Conservation (phyloP, 2,329 filamentous ascomycete species). For the Zelopaecilomyces penicillatus region DNA sequence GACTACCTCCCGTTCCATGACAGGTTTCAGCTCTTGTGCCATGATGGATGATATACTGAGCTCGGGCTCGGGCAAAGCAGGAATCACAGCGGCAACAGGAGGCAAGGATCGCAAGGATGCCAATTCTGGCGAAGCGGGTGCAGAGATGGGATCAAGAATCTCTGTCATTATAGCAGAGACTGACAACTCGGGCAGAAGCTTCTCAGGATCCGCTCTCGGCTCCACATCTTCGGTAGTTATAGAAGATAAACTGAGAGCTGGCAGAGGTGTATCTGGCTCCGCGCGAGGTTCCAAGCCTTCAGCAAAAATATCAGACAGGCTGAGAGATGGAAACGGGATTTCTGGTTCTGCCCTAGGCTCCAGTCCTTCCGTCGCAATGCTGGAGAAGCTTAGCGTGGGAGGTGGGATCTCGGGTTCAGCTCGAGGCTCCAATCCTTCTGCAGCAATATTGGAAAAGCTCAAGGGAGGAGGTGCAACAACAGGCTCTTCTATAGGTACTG, state of each 20-base stretch:
- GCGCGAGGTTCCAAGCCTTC: slow-evolving; percentile 27
- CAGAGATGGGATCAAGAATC: slow-evolving; percentile 16
- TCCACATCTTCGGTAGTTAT: slow-evolving; percentile 23
- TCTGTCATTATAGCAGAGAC: slow-evolving; percentile 12
- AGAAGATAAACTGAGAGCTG: slow-evolving; percentile 21
- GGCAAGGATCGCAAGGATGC: too few relatives aligned
- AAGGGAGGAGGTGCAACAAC: slow-evolving; percentile 17
- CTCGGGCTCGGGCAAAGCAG: slow-evolving; percentile 1
- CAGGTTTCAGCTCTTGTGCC: slow-evolving; percentile 21
- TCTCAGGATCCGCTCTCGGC: slow-evolving; percentile 15
- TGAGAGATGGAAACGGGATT: slow-evolving; percentile 16
- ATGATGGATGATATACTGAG: slow-evolving; percentile 21
- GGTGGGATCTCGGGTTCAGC: slow-evolving; percentile 11
- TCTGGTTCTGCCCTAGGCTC: slow-evolving; percentile 18
- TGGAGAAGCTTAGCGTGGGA: slow-evolving; percentile 21
- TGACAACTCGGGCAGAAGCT: background rate
- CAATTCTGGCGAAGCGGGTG: slow-evolving; percentile 12
- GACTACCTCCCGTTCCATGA: slow-evolving; percentile 19
- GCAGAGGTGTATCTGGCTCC: slow-evolving; percentile 10
- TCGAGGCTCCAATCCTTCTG: slow-evolving; percentile 26
- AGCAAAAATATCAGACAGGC: slow-evolving; percentile 22
- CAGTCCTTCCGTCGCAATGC: slow-evolving; percentile 22
- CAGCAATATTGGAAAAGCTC: slow-evolving; percentile 22
- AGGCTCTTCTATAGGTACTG: slow-evolving; percentile 22
- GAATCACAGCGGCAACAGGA: slow-evolving; percentile 11